Evolutionary conservation across 345 rosid species (phyloP), one percentile per base, ranked within the genome.

Genomic region (Dimocarpus longan): DNA sequence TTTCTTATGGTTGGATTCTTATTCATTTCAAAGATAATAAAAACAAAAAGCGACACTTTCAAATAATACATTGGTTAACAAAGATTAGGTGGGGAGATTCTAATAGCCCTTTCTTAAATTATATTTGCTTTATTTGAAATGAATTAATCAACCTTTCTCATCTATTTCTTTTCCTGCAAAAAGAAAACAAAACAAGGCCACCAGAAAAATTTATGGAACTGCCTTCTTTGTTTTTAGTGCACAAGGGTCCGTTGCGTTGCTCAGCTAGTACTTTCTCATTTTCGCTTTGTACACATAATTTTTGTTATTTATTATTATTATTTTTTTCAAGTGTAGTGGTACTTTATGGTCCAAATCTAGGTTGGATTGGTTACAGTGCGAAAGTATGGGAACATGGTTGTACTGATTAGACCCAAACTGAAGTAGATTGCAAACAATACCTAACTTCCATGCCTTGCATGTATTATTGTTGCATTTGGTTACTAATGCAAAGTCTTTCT

Each of bases 141-240:
- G 52, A 10, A 32, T 16, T 39, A n/a, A 28, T 28, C 11, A 0
- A 19, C n/a, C 62, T n/a, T 76, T 76, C 21, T n/a, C 5, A 19
- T 70, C 8, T 5, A 39, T 26, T 21, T 74, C n/a, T 37, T 39
- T 19, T 57, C 9, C 67, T 46, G 8, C 68, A 72, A 56, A 48
- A 66, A 79, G 66, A 62, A 57, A 79, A 74, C 79, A 62, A 66
- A 66, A 68, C 56, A 56, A 24, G 21, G 32, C 39, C 28, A 46
- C 11, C 50, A 57, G 5, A 10, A 22, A 40, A 21, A 68, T 21
- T 37, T 42, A 73, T 7, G 52, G 56, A 59, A 68, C 2, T 60
- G 11, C 22, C 40, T 70, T 22, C 65, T 44, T 74, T 32, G 19
- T 28, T 28, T 46, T 75, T 57, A 7, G 22, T 5, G 0, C 2